These are phyloP conservation scores for Sphagnurus paluster DNA, from an alignment of 1,284 basidiomycete species.

Conservation along the genomic window DNA sequence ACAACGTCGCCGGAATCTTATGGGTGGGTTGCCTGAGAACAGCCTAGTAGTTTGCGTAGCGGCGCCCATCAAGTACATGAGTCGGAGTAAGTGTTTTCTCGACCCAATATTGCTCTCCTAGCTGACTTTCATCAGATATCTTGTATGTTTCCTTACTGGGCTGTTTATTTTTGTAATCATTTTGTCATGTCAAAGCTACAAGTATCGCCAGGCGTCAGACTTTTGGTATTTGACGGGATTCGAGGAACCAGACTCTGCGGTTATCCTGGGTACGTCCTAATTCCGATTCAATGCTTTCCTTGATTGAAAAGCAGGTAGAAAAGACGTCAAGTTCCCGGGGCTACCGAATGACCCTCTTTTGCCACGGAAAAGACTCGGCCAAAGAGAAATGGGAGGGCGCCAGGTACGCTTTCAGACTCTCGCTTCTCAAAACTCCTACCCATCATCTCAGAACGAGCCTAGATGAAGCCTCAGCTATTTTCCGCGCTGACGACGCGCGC, in stretches of 20 bases:
- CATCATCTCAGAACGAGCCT: slow-evolving; percentile 50
- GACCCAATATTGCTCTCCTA: neutral
- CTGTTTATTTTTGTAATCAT: slow-evolving; percentile 1
- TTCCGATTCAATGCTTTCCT: neutral
- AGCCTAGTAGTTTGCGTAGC: slow-evolving; percentile 82
- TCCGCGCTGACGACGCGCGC: slow-evolving; percentile 75
- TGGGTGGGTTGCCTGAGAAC: slow-evolving; percentile 77
- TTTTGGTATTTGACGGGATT: slow-evolving; percentile 97
- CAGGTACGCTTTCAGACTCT: slow-evolving; percentile 36
- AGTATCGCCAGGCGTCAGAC: slow-evolving; percentile 91
- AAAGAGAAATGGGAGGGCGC: slow-evolving; percentile 95
- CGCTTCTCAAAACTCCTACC: slow-evolving; percentile 9
- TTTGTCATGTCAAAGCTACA: slow-evolving; percentile 64
- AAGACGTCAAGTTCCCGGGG: slow-evolving; percentile 69
- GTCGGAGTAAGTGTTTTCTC: slow-evolving; percentile 64
- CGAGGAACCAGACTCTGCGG: slow-evolving; percentile 88
- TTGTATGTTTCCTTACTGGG: slow-evolving; percentile 41
- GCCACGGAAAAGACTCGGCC: slow-evolving; percentile 71
- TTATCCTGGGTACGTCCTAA: slow-evolving; percentile 68
- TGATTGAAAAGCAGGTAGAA: slow-evolving; percentile 38
- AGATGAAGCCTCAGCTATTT: slow-evolving; percentile 60
- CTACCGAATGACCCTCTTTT: slow-evolving; percentile 90
- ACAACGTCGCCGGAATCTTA: slow-evolving; percentile 67
- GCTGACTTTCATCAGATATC: slow-evolving; percentile 33
- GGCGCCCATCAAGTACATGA: slow-evolving; percentile 86